These are phyloP conservation scores for Sordaria brevicollis DNA, from an alignment of 495 filamentous ascomycete species.

Conservation along the genomic window DNA sequence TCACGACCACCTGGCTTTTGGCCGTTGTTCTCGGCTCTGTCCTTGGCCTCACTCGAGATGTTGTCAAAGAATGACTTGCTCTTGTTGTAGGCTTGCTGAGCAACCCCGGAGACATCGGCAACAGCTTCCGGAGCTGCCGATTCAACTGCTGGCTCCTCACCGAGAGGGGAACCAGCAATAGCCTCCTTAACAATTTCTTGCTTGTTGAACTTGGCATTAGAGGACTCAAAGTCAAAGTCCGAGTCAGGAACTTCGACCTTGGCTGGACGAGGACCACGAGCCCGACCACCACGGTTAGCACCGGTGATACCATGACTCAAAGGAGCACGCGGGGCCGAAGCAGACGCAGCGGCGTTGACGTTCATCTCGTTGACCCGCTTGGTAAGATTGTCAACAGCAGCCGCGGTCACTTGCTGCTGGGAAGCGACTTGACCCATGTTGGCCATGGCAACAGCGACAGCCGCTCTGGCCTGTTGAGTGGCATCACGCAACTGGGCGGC, in stretches of 20 bases:
- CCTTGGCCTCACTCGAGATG: constrained; percentile 85
- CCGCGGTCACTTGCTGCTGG: constrained; percentile 33
- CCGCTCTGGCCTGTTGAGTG: constrained; percentile 71
- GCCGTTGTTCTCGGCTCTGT: constrained; percentile 63
- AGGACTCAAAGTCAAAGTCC: constrained; percentile 86
- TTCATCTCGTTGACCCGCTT: constrained; percentile 85
- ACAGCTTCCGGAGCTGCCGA: constrained; percentile 16
- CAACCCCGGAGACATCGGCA: constrained; percentile 26
- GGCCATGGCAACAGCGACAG: constrained; percentile 84
- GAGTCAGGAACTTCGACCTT: constrained; percentile 80
- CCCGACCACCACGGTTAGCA: constrained; percentile 41
- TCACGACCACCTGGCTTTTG: constrained; percentile 70
- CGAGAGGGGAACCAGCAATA: constrained; percentile 65
- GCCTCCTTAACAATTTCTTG: constrained; percentile 89
- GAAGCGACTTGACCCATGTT: constrained; percentile 51
- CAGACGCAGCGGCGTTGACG: constrained; percentile 39
- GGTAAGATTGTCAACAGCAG: constrained; percentile 62
- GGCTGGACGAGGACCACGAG: constrained; percentile 41
- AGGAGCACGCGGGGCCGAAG: not conserved
- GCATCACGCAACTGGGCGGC: constrained; percentile 49
- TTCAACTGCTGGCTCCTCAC: constrained; percentile 38
- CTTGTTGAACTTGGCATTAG: constrained; percentile 98
- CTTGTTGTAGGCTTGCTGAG: constrained; percentile 64
- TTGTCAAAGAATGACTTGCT: constrained; percentile 89
- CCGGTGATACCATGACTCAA: constrained; percentile 19